A percentile compares a stretch with the other conserved stretches of the same genome.
Conservation (phyloP, 495 filamentous ascomycete species). For the Neurospora sp. region DNA sequence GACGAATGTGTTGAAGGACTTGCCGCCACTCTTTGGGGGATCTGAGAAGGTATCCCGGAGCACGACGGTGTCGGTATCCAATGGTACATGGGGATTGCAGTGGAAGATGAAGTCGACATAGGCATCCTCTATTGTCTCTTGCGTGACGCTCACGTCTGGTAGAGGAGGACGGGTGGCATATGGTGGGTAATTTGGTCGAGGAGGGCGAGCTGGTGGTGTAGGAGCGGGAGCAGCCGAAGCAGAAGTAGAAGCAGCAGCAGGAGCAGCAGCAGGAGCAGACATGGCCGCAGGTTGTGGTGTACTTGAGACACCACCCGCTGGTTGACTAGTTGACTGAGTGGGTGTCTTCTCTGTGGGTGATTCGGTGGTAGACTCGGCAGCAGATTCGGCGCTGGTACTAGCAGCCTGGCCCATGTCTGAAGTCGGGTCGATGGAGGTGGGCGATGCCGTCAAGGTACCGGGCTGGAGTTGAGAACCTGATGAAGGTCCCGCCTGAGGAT, state of each 20-base stretch:
- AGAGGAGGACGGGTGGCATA: constrained; percentile 29
- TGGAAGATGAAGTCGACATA: constrained; percentile 86
- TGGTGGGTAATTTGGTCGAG: not conserved
- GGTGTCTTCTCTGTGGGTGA: not conserved
- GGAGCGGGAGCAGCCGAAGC: not conserved
- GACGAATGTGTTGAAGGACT: constrained; percentile 76
- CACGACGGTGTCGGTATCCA: constrained; percentile 60
- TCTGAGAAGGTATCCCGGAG: constrained; percentile 71
- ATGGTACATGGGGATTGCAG: constrained; percentile 72
- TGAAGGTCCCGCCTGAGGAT: not conserved
- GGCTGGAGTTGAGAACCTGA: not conserved
- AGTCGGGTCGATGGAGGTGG: constrained; percentile 5
- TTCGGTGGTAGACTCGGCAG: not conserved
- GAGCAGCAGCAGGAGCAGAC: not conserved
- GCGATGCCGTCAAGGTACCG: constrained; percentile 11
- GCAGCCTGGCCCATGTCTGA: not conserved
- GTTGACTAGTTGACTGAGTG: not conserved
- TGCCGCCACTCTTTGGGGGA: constrained; percentile 86
- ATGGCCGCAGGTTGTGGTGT: not conserved
- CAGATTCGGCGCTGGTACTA: not conserved
- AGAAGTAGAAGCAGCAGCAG: not conserved
- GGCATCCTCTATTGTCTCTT: constrained; percentile 72
- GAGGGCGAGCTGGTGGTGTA: not conserved
- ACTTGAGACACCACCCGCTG: not conserved
- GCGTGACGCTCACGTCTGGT: constrained; percentile 60